Evolutionary conservation across 805 yeast species (phyloP), one percentile per base, ranked within the genome.

Genomic region (Hanseniaspora guilliermondii): DNA sequence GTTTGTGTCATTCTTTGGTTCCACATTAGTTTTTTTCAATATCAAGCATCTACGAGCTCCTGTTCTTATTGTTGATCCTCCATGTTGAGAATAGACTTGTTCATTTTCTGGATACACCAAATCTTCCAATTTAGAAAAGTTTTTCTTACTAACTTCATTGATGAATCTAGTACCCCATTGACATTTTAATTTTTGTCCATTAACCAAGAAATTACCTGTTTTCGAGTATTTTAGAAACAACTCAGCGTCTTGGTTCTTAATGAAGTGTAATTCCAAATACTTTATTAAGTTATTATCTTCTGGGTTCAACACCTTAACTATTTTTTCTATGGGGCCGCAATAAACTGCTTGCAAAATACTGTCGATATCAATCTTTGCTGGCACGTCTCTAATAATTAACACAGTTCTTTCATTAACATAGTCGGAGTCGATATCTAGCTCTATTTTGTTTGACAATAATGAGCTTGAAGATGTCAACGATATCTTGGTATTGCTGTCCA

Each of bases 271-370:
- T 56, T 77, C 79, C 11, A 80, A 55, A 8, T 58, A 42, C 53
- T 59, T 71, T 61, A 69, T 54, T 53, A 60, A 35, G 57, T 48
- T 35, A 2, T 48, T 50, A 6, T 38, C 33, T 9, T 57, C 55
- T 3, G 57, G 59, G 33, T 55, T 55, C 6, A 52, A 49, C 1
- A 60, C 62, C 30, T 70, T 60, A 14, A 65, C 68, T 4, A 82
- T 60, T 49, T 72, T 73, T 58, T 82, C 86, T 49, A 85, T 65
- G 0, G 87, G 85, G 0, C 94, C 94, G 1, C 93, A 89, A 59
- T 73, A 70, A 0, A 83, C 68, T 53, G 78, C 83, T 0, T 78
- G 62, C 19, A 85, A 59, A 9, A 83, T 66, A 38, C 78, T 70
- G 22, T 70, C 70, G 8, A 80, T 58, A 8, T 83, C 79, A 8